Conservation (phyloP, 2,329 filamentous ascomycete species). For the Aspergillus fumigatus region DNA sequence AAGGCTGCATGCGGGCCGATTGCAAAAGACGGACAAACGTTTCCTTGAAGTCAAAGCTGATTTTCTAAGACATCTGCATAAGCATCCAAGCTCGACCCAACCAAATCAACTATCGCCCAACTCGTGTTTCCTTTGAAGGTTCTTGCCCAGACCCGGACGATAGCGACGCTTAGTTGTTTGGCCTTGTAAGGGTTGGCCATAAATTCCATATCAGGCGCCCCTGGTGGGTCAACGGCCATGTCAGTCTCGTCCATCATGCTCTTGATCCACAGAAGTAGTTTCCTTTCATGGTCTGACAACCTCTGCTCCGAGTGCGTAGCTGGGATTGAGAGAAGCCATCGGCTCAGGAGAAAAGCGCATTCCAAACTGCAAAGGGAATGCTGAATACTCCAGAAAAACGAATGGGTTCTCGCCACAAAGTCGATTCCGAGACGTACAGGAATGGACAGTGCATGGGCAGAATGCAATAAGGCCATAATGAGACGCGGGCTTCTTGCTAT, state of each 20-base stretch:
- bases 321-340: conserved; percentile 44
- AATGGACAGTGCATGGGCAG: conserved; percentile 52
- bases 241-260: conserved; percentile 49
- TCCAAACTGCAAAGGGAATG: conserved; percentile 52
- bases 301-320: conserved; percentile 39
- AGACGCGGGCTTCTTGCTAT: conserved; percentile 43
- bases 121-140: conserved; percentile 47
- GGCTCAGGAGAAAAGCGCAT: conserved; percentile 47
- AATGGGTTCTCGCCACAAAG: conserved; percentile 50
- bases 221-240: conserved; percentile 38
- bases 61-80: conserved; percentile 44
- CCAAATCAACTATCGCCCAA: conserved; percentile 46
- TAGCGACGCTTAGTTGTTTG: conserved; percentile 44
- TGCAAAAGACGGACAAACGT: neutral
- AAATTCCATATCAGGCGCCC: conserved; percentile 39
- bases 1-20: neutral
- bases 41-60: conserved; percentile 12
- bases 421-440: conserved; percentile 51
- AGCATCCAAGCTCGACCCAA: conserved; percentile 43
- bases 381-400: conserved; percentile 53
- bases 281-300: conserved; percentile 45
- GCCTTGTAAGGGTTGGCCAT: conserved; percentile 41
- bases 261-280: conserved; percentile 45
- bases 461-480: conserved; percentile 49
- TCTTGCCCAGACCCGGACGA: conserved; percentile 45